A percentile compares a stretch with the other conserved stretches of the same genome.
These are phyloP conservation scores for Ogataea salicorniae DNA, from an alignment of 805 yeast species.

Conservation along the genomic window DNA sequence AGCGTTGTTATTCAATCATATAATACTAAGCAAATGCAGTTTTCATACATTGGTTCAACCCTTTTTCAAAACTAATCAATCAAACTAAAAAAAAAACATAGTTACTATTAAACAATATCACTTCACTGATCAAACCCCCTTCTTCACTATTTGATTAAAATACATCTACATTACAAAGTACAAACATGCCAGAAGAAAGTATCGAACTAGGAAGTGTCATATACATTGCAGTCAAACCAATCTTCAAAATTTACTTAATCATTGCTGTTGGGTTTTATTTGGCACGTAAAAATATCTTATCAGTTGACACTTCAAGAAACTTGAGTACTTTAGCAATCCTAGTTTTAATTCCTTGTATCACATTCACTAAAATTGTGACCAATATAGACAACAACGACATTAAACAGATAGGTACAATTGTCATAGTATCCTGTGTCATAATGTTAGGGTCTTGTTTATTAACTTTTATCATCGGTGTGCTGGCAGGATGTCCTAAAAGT, in stretches of 20 bases:
- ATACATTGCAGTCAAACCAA: constrained; percentile 80
- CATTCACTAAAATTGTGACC: constrained; percentile 66
- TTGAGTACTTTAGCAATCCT: constrained; percentile 65
- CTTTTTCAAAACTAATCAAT: no score
- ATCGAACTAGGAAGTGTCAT: constrained; percentile 56
- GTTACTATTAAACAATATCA: no score
- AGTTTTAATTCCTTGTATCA: constrained; percentile 68
- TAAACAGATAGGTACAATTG: constrained; percentile 61
- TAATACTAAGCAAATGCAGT: no score
- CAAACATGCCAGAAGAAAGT: constrained; percentile 1
- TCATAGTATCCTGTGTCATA: constrained; percentile 41
- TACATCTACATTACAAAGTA: neutral
- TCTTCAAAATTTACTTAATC: constrained; percentile 72
- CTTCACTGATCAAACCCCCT: no score
- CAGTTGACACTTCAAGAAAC: constrained; percentile 64
- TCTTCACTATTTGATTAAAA: neutral
- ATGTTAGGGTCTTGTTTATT: constrained; percentile 41
- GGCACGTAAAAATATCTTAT: constrained; percentile 56
- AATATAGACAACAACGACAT: constrained; percentile 65
- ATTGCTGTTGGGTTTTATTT: constrained; percentile 61
- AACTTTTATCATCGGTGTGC: constrained; percentile 35
- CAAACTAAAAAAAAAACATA: no score
- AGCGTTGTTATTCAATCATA: no score
- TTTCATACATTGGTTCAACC: no score
- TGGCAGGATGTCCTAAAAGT: constrained; percentile 58